phyloP scores from a whole-genome alignment of 2,329 filamentous ascomycete genomes.

The Aspergillus sclerotialis region DNA sequence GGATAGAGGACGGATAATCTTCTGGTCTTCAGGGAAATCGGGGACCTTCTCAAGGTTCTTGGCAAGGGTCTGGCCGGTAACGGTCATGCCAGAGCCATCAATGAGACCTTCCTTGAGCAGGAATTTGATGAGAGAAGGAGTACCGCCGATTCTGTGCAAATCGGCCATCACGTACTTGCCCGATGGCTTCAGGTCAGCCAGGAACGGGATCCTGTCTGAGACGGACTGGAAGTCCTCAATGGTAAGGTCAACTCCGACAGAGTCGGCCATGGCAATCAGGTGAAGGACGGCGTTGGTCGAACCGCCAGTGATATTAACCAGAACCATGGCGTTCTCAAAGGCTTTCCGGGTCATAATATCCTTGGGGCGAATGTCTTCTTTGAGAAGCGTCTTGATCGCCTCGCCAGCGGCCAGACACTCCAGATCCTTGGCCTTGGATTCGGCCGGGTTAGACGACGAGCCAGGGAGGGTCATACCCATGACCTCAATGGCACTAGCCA shows the following conservation, averaged over 20 bases:
- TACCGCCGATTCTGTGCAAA: slow-evolving; percentile 51
- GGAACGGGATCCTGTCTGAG: slow-evolving; percentile 69
- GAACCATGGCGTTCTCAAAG: slow-evolving; percentile 78
- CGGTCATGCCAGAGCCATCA: slow-evolving; percentile 54
- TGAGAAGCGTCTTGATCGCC: slow-evolving; percentile 67
- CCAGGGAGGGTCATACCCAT: slow-evolving; percentile 76
- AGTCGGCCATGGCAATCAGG: slow-evolving; percentile 75
- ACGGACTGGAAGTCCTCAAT: slow-evolving; percentile 83
- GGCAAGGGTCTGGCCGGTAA: slow-evolving; percentile 53
- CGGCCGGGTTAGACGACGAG: slow-evolving; percentile 72
- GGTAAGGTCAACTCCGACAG: slow-evolving; percentile 72
- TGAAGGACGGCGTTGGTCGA: slow-evolving; percentile 83
- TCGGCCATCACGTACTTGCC: slow-evolving; percentile 58
- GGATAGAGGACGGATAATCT: slow-evolving; percentile 61
- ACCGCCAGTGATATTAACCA: slow-evolving; percentile 75
- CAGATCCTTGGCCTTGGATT: slow-evolving; percentile 61
- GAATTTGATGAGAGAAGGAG: slow-evolving; percentile 52
- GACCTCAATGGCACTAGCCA: slow-evolving; percentile 66
- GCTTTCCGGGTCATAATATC: slow-evolving; percentile 75
- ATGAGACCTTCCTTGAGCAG: slow-evolving; percentile 53
- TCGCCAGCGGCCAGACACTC: slow-evolving; percentile 67
- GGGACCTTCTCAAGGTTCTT: slow-evolving; percentile 53
- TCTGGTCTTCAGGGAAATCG: slow-evolving; percentile 61
- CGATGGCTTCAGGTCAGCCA: slow-evolving; percentile 77
- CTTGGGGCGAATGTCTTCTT: slow-evolving; percentile 67